A percentile compares a stretch with the other conserved stretches of the same genome.
These are phyloP conservation scores for Aspergillus puulaauensis DNA, from an alignment of 2,329 filamentous ascomycete genomes.

Conservation along the genomic window DNA sequence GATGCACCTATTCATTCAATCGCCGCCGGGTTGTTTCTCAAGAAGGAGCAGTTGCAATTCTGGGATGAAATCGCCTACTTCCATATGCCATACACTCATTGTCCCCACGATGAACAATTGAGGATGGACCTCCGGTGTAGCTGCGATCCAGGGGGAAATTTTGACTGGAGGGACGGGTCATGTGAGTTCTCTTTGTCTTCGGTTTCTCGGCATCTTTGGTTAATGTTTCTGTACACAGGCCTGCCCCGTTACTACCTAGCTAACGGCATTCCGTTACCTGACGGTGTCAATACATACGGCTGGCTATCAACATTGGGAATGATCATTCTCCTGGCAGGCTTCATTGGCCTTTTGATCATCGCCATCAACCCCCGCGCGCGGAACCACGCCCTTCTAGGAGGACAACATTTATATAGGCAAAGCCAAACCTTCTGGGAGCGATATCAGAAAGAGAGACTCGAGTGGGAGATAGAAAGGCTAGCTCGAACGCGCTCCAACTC, in stretches of 20 bases:
- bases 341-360: constrained; percentile 12
- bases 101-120: constrained; percentile 83
- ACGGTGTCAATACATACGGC: constrained; percentile 75
- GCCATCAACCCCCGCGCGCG: constrained; percentile 12
- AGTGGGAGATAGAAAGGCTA: constrained; percentile 6
- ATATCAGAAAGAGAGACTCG: constrained; percentile 6
- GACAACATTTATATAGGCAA: constrained; percentile 7
- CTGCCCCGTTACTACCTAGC: constrained; percentile 83
- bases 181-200: constrained; percentile 60
- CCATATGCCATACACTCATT: constrained; percentile 97
- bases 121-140: constrained; percentile 84
- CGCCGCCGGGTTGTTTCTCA: constrained; percentile 79
- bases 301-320: constrained; percentile 32
- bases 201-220: neutral
- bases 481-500: neutral
- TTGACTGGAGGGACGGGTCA: constrained; percentile 98
- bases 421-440: constrained; percentile 6
- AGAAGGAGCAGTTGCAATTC: constrained; percentile 95
- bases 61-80: constrained; percentile 99
- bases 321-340: constrained; percentile 13
- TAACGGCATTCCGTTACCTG: constrained; percentile 77
- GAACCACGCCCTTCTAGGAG: constrained; percentile 4
- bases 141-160: constrained; percentile 95
- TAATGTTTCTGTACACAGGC: constrained; percentile 50
- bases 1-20: constrained; percentile 99